Percentiles rank a stretch among this genome's conserved stretches.
These are phyloP conservation scores for Colletotrichum zoysiae DNA, from an alignment of 2,329 filamentous ascomycete species.

Conservation along the genomic window DNA sequence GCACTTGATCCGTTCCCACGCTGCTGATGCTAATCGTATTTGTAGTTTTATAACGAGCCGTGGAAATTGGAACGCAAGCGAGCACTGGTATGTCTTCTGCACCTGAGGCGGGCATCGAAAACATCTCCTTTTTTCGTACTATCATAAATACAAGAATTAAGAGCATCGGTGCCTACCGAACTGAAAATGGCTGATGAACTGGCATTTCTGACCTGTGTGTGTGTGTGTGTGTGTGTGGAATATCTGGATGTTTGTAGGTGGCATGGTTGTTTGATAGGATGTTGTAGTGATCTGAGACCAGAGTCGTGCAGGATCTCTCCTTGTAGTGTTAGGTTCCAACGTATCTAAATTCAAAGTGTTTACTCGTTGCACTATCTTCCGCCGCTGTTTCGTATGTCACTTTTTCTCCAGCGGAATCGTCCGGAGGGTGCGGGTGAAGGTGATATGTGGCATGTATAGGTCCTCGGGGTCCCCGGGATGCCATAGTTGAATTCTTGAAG, in stretches of 20 bases:
- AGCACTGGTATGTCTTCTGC: slow-evolving; percentile 61
- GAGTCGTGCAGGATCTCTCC: background rate
- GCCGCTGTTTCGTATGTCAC: slow-evolving; percentile 1
- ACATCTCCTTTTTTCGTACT: background rate
- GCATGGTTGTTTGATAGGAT: background rate
- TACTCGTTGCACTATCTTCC: background rate
- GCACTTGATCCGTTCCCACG: slow-evolving; percentile 60
- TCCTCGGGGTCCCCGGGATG: slow-evolving; percentile 6
- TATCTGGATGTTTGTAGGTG: background rate
- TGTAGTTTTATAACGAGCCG: slow-evolving; percentile 66
- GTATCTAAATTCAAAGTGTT: background rate
- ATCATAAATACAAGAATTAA: background rate
- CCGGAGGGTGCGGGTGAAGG: slow-evolving; percentile 6
- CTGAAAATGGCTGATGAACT: background rate
- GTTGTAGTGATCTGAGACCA: background rate
- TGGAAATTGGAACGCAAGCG: slow-evolving; percentile 65
- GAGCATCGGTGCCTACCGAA: background rate
- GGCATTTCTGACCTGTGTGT: background rate
- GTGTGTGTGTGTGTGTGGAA: background rate
- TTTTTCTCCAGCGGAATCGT: slow-evolving; percentile 6
- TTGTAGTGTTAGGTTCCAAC: background rate
- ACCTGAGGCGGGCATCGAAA: background rate
- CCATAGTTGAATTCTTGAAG: background rate
- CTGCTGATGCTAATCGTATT: slow-evolving; percentile 53
- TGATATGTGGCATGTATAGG: background rate